Evolutionary conservation across 1,284 basidiomycete species (phyloP).

Genomic region (Ustilago trichophora): DNA sequence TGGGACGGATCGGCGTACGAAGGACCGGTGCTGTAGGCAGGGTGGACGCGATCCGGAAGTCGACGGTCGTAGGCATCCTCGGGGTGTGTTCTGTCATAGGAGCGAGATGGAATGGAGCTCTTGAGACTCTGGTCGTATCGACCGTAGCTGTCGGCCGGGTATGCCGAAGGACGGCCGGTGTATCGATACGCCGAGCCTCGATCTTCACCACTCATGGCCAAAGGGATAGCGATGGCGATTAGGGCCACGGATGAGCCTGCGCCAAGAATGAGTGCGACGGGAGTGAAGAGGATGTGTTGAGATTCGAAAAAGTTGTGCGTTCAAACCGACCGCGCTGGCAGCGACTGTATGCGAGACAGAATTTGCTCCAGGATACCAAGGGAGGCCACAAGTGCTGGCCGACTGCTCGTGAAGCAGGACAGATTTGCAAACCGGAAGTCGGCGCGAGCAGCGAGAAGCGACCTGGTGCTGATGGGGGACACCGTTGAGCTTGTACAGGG

Average conservation of each 20-base stretch:
- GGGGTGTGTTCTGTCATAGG: conserved; percentile 14
- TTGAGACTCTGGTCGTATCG: conserved; percentile 27
- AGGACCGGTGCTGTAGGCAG: conserved; percentile 28
- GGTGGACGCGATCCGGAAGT: conserved; percentile 30
- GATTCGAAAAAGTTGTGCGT: too few relatives aligned
- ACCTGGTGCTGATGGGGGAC: too few relatives aligned
- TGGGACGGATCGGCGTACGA: conserved; percentile 24
- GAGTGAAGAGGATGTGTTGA: too few relatives aligned
- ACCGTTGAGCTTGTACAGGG: too few relatives aligned
- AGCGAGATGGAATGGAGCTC: conserved; percentile 16
- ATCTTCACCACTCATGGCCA: conserved; percentile 35
- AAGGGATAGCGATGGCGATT: background rate
- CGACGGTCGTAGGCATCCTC: conserved; percentile 28
- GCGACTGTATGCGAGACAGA: background rate
- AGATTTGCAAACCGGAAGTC: too few relatives aligned
- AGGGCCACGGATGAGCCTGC: background rate
- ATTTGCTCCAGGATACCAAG: too few relatives aligned
- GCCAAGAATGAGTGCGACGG: background rate
- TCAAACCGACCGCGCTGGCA: too few relatives aligned
- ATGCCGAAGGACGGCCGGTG: conserved; percentile 18
- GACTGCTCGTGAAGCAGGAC: too few relatives aligned
- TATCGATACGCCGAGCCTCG: conserved; percentile 35
- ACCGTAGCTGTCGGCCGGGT: conserved; percentile 21
- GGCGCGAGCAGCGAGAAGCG: too few relatives aligned
- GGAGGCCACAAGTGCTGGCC: too few relatives aligned